Conservation (phyloP, 2,329 filamentous ascomycete genomes). For the Golovinomyces cichoracearum region DNA sequence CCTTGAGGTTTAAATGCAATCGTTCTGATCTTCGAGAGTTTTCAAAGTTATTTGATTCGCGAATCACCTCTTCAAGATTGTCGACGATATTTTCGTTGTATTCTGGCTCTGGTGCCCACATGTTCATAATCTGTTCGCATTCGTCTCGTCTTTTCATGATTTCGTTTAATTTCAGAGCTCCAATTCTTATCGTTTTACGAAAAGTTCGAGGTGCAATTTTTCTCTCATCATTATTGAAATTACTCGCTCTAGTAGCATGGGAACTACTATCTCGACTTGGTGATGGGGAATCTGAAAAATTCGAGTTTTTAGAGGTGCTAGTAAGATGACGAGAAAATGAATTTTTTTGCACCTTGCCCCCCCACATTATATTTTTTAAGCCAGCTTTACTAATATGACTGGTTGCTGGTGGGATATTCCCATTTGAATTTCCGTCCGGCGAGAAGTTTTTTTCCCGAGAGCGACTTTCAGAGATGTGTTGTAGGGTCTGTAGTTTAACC, state of each 20-base stretch:
- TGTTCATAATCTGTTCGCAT: slow-evolving; percentile 45
- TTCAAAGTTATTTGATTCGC: slow-evolving; percentile 47
- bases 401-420: slow-evolving; percentile 21
- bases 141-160: slow-evolving; percentile 48
- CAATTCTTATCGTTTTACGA: slow-evolving; percentile 48
- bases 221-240: slow-evolving; percentile 16
- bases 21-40: slow-evolving; percentile 48
- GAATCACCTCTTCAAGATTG: slow-evolving; percentile 48
- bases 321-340: not conserved
- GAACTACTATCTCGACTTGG: slow-evolving; percentile 19
- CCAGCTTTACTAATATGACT: slow-evolving; percentile 21
- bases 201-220: slow-evolving; percentile 17
- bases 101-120: slow-evolving; percentile 43
- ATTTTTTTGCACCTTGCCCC: slow-evolving; percentile 28
- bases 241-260: slow-evolving; percentile 28
- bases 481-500: slow-evolving; percentile 34
- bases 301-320: not conserved
- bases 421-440: slow-evolving; percentile 7
- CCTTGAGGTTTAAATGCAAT: slow-evolving; percentile 51
- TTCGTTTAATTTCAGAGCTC: slow-evolving; percentile 48
- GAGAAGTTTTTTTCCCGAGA: slow-evolving; percentile 11
- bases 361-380: slow-evolving; percentile 45
- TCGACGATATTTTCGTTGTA: slow-evolving; percentile 30
- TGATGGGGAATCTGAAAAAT: not conserved
- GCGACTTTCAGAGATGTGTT: slow-evolving; percentile 10